Evolutionary conservation across 2,329 filamentous ascomycete genomes (phyloP).

Genomic region (Penicillium sp.): DNA sequence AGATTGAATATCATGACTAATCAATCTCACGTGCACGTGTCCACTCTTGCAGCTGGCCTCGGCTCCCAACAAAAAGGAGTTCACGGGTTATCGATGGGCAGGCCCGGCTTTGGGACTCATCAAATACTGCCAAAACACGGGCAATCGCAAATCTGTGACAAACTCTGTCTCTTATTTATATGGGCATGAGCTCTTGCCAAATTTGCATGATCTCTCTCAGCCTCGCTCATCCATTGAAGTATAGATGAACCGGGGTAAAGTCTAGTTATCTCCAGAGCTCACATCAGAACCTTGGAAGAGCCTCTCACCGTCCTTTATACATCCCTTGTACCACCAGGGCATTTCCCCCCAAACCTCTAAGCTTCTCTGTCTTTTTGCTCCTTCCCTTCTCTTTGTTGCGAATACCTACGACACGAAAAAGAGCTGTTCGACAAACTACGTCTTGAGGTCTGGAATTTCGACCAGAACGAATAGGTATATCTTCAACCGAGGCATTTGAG

Average conservation of each 20-base stretch:
- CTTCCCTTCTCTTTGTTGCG: not conserved
- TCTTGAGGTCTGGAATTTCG: no score
- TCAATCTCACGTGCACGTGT: constrained; percentile 8
- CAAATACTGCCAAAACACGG: not conserved
- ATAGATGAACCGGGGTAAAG: constrained; percentile 2
- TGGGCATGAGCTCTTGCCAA: not conserved
- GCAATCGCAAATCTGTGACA: not conserved
- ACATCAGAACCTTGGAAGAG: not conserved
- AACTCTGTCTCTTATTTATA: not conserved
- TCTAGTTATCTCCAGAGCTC: not conserved
- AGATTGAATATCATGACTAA: not conserved
- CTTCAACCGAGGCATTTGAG: constrained; percentile 14
- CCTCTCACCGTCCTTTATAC: not conserved
- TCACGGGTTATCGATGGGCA: not conserved
- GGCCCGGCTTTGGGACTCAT: not conserved
- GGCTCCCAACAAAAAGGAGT: constrained; percentile 4
- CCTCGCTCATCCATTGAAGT: not conserved
- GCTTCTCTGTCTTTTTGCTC: not conserved
- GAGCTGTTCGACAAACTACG: no score
- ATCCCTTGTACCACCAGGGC: not conserved
- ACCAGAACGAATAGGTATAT: no score
- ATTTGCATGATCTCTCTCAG: not conserved
- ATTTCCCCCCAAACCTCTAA: not conserved
- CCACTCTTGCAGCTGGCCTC: not conserved
- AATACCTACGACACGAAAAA: not conserved